Base-by-base conservation (phyloP, 2,329 filamentous ascomycete species). In the Fusarium sp. region DNA sequence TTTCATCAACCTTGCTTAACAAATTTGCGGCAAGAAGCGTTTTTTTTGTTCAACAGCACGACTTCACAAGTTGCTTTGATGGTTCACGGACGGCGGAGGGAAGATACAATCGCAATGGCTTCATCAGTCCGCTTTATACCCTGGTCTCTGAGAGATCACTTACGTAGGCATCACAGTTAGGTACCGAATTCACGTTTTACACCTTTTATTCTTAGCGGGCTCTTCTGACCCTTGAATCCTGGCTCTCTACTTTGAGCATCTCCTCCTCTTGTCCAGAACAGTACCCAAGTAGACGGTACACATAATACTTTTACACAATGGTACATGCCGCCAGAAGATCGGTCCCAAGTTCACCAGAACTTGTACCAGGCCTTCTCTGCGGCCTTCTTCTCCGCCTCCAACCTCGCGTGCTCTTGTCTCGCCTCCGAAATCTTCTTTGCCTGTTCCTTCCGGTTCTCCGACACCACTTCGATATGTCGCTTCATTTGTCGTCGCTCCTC, bases 401-500 rank as follows among this genome's bases (percentile, higher is more conserved):
- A 52, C 67, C 76, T 68, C 58, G 78, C 73, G 73, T 78, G 79
- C 74, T 80, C 81, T 77, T 80, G 80, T 69, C 76, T 79, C 71
- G 86, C 85, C 64, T 85, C 84, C 47, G 83, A 84, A 71, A 87
- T 84, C 74, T 84, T 84, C 74, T 83, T 84, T 67, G 84, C 85
- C 73, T 84, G 83, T 65, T 81, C 85, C 82, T 73, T 85, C 81
- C 78, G 91, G 88, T 80, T 91, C 89, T 84, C 80, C 52, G 80
- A 78, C 52, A 82, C 83, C 38, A 86, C 90, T 80, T 97, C 94
- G 65, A 97, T 92, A 5, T 94, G 94, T 74, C 95, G 88, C 81
- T 93, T 93, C 91, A 99, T 96, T 71, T 94, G 93, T 71, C 92
- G 90, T 77, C 92, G 90, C 83, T 98, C 96, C 70, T 92, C 88